phyloP scores from a whole-genome alignment of 139 green algal species.

The Volvox reticuliferus region DNA sequence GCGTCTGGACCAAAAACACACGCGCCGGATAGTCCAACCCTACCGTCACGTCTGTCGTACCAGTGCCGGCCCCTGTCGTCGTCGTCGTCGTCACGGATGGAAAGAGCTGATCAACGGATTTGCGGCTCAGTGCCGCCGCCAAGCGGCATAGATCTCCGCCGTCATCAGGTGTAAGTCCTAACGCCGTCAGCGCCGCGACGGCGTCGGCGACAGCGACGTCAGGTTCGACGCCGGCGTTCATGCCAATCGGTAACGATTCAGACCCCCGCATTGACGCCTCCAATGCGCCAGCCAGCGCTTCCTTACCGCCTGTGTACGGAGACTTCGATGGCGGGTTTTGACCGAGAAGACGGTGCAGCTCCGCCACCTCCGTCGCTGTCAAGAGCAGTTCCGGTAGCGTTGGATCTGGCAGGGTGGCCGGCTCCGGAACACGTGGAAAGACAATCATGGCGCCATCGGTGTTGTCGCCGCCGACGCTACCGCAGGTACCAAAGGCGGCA shows the following conservation, averaged over 20 bases:
- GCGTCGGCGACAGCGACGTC: slow-evolving; percentile 18
- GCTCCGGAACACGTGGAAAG: slow-evolving; percentile 25
- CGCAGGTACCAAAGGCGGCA: background rate
- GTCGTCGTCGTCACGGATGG: background rate
- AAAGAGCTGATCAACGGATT: background rate
- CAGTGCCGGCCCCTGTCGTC: background rate
- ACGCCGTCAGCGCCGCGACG: slow-evolving; percentile 25
- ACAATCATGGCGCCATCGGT: slow-evolving; percentile 1
- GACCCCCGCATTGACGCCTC: too few relatives aligned
- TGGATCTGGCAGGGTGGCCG: background rate
- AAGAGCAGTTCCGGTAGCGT: slow-evolving; percentile 47
- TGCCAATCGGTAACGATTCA: too few relatives aligned
- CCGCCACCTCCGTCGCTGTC: slow-evolving; percentile 28
- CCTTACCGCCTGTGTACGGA: background rate
- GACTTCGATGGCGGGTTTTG: background rate
- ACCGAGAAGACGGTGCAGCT: slow-evolving; percentile 51
- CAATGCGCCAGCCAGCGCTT: background rate
- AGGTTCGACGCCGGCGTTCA: background rate
- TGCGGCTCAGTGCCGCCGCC: slow-evolving; percentile 26
- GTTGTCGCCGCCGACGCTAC: background rate
- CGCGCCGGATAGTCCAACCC: slow-evolving; percentile 26
- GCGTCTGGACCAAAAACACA: slow-evolving; percentile 20
- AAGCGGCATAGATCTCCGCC: slow-evolving; percentile 16
- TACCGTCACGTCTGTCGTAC: slow-evolving; percentile 13
- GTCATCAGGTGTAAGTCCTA: slow-evolving; percentile 31